Evolutionary conservation across 495 filamentous ascomycete genomes (phyloP), one percentile per base, ranked within the genome.

Genomic region (Chaetomidium leptoderma): DNA sequence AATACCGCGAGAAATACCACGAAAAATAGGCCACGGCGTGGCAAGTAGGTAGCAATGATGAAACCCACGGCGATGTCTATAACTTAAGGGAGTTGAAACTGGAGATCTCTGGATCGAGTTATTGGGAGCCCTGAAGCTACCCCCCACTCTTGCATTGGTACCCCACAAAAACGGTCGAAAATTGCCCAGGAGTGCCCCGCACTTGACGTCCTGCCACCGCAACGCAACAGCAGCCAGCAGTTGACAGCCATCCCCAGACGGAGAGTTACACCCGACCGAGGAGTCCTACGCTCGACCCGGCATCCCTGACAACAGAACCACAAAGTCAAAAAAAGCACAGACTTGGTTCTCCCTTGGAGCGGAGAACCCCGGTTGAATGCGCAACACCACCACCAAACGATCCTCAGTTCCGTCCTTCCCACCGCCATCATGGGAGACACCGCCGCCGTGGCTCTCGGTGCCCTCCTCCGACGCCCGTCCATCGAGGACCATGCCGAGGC

Each of bases 401-500:
- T 23, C 54, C 47, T 33, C 48, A 37, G 14, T 36, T 35, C 26
- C 53, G 7, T 32, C 46, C 11, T 48, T 58, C 36, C 61, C 63
- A 30, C 59, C 48, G 49, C 48, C 51, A 63, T 58, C 62, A 74
- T 74, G 72, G 63, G 68, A 51, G 66, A 69, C 63, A 63, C 76
- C 65, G 74, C 80, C 61, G 66, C 78, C 40, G 72, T 74, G 7
- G 76, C 74, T 29, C 74, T 83, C 54, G 74, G 76, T 39, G 71
- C 77, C 29, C 75, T 83, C 33, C 73, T 83, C 48, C 70, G 76
- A 21, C 61, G 65, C 35, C 63, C 76, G 14, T 71, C 66, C 53
- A 74, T 80, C 57, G 65, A 80, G 50, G 77, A 80, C 65, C 74
- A 80, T 63, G 64, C 71, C 35, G 71, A 78, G 60, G 70, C 70